These are phyloP conservation scores for Tricholoma terreum DNA, from an alignment of 768 basidiomycete species.

Conservation along the genomic window DNA sequence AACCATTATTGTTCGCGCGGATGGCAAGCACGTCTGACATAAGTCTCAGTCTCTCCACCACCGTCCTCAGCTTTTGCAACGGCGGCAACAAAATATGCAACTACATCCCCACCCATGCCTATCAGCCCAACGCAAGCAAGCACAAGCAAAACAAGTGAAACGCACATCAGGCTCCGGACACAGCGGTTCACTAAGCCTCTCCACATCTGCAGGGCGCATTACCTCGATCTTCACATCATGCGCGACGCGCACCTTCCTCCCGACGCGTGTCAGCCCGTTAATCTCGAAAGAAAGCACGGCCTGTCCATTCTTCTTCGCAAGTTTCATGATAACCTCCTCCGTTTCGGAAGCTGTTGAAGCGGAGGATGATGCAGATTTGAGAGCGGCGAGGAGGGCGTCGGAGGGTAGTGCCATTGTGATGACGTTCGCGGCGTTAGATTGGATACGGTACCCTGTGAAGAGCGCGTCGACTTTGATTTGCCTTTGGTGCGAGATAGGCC, in stretches of 20 bases:
- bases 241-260: constrained; percentile 59
- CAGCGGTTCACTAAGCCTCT: constrained; percentile 70
- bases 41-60: constrained; percentile 69
- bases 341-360: constrained; percentile 45
- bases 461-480: constrained; percentile 65
- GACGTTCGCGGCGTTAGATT: constrained; percentile 80
- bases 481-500: constrained; percentile 27
- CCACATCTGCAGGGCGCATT: constrained; percentile 70
- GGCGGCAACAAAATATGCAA: constrained; percentile 77
- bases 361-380: constrained; percentile 60
- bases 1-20: constrained; percentile 65
- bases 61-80: constrained; percentile 70
- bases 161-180: constrained; percentile 85
- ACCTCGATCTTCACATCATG: constrained; percentile 86
- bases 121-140: neutral
- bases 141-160: constrained; percentile 5
- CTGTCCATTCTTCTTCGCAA: constrained; percentile 82
- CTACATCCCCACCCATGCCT: constrained; percentile 34
- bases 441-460: constrained; percentile 78
- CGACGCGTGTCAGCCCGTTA: constrained; percentile 57
- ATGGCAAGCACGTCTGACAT: constrained; percentile 70
- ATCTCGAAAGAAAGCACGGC: constrained; percentile 80
- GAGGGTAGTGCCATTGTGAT: constrained; percentile 73
- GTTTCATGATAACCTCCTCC: constrained; percentile 74
- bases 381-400: constrained; percentile 70